phyloP scores from a whole-genome alignment of 129 eudicot genomes.

The Flaveria ramosissima region DNA sequence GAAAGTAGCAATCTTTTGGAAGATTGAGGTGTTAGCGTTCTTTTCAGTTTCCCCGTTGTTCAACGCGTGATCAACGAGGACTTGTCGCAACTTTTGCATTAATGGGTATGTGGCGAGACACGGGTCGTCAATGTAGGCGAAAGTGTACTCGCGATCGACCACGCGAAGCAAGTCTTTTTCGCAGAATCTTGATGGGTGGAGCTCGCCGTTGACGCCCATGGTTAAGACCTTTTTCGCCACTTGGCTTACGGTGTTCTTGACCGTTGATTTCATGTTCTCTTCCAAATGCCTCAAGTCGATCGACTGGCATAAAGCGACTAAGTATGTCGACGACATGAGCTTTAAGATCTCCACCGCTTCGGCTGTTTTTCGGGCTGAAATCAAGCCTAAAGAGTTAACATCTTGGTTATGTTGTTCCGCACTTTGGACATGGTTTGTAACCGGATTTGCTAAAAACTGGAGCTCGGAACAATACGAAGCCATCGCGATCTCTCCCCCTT shows the following conservation, averaged over 20 bases:
- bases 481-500: constrained; percentile 83
- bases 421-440: constrained; percentile 77
- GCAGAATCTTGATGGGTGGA: constrained; percentile 26
- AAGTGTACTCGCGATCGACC: constrained; percentile 55
- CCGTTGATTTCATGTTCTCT: constrained; percentile 22
- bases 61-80: constrained; percentile 54
- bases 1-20: constrained; percentile 50
- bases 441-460: constrained; percentile 80
- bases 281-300: constrained; percentile 29
- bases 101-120: constrained; percentile 51
- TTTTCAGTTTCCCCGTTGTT: constrained; percentile 39
- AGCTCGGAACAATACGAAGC: constrained; percentile 81
- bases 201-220: constrained; percentile 19
- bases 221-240: constrained; percentile 26
- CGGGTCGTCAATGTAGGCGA: constrained; percentile 57
- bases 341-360: constrained; percentile 73
- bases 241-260: constrained; percentile 30
- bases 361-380: constrained; percentile 67
- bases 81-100: constrained; percentile 44
- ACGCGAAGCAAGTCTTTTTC: constrained; percentile 46
- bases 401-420: constrained; percentile 90
- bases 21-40: constrained; percentile 42
- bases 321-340: constrained; percentile 22
- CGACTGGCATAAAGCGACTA: constrained; percentile 26
- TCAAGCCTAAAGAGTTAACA: constrained; percentile 69